Conservation (phyloP, 2,329 filamentous ascomycete genomes). For the Didymosphaeria variabile region DNA sequence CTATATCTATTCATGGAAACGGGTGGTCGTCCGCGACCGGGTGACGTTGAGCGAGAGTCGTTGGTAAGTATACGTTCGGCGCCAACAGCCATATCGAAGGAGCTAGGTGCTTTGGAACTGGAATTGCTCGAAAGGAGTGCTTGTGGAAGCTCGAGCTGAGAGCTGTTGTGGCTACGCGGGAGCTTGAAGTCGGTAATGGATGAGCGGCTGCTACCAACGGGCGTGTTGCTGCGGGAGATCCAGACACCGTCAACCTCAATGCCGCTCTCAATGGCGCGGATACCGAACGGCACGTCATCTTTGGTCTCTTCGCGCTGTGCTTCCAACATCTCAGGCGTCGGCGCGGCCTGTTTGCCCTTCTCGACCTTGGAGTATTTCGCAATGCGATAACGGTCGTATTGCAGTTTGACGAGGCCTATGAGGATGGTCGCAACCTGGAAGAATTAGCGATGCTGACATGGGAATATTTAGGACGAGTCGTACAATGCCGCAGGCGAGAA, state of each 20-base stretch:
- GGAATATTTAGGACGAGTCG: constrained; percentile 18
- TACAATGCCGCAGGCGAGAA: constrained; percentile 76
- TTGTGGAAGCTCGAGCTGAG: constrained; percentile 44
- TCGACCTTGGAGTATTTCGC: constrained; percentile 54
- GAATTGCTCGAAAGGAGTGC: constrained; percentile 44
- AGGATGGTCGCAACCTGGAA: constrained; percentile 69
- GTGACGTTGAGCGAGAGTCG: constrained; percentile 44
- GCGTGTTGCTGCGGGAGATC: constrained; percentile 58
- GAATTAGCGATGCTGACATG: constrained; percentile 34
- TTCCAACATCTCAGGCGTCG: constrained; percentile 70
- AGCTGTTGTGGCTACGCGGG: constrained; percentile 41
- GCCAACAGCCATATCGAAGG: constrained; percentile 50
- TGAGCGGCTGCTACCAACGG: constrained; percentile 47
- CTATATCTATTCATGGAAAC: constrained; percentile 49
- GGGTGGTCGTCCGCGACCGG: constrained; percentile 42
- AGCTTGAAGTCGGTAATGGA: constrained; percentile 44
- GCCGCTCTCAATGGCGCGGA: constrained; percentile 83
- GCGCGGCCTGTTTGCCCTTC: constrained; percentile 40
- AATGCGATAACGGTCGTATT: constrained; percentile 52
- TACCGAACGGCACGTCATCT: constrained; percentile 82
- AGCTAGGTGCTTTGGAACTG: constrained; percentile 47
- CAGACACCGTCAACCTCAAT: constrained; percentile 84
- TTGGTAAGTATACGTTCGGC: constrained; percentile 45
- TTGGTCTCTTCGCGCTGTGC: constrained; percentile 68
- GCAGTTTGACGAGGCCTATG: constrained; percentile 72